Percentiles rank a stretch among this genome's conserved stretches.
Evolutionary conservation across 768 basidiomycete genomes (phyloP).

Genomic region (Pulveroboletus sp.): DNA sequence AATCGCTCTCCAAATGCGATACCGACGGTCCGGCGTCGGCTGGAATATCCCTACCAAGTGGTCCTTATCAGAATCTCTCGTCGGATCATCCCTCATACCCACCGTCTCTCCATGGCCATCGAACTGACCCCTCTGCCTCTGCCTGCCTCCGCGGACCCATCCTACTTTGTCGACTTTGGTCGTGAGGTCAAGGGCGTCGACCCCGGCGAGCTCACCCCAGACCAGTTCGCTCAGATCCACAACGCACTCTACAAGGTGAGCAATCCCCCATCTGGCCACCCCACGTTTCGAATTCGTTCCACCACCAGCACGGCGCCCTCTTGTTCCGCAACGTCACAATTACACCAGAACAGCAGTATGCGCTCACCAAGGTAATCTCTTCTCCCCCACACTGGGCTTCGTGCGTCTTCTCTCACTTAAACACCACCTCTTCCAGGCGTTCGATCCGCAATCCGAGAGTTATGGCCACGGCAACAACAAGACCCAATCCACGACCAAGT

Average conservation of each 20-base stretch:
- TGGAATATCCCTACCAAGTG: slow-evolving; percentile 3
- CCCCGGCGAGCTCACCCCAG: slow-evolving; percentile 56
- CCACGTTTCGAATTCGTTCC: not conserved
- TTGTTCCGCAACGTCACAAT: slow-evolving; percentile 69
- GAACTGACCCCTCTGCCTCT: slow-evolving; percentile 62
- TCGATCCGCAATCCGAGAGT: slow-evolving; percentile 57
- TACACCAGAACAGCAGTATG: slow-evolving; percentile 80
- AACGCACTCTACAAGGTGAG: slow-evolving; percentile 73
- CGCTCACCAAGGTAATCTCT: slow-evolving; percentile 68
- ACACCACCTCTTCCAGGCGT: slow-evolving; percentile 50
- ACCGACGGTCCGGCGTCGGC: not conserved
- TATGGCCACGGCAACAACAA: slow-evolving; percentile 92
- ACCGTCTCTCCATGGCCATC: slow-evolving; percentile 73
- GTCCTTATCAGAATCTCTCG: too few relatives aligned
- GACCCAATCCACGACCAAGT: slow-evolving; percentile 66
- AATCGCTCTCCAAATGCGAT: not conserved
- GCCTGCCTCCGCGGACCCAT: slow-evolving; percentile 65
- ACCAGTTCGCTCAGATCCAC: slow-evolving; percentile 63
- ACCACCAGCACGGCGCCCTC: slow-evolving; percentile 59
- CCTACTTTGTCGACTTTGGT: slow-evolving; percentile 69
- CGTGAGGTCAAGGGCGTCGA: slow-evolving; percentile 70
- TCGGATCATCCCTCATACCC: too few relatives aligned
- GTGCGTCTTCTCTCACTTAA: not conserved
- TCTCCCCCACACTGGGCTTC: not conserved
- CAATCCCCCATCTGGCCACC: not conserved